Evolutionary conservation across 2,329 filamentous ascomycete species (phyloP).

Genomic region (Alternaria dauci): DNA sequence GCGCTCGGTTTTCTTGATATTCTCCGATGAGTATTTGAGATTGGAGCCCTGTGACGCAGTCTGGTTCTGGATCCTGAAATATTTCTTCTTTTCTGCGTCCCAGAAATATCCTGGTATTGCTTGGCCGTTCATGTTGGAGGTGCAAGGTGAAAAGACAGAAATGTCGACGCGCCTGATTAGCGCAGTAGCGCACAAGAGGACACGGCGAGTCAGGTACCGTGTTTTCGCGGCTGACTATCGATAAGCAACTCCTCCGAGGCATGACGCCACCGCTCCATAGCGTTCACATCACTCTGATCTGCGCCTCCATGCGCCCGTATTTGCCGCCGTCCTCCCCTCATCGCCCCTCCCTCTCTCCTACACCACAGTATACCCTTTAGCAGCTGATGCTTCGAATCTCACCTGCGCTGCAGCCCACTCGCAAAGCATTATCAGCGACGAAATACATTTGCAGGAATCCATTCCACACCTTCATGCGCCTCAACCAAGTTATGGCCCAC

Average conservation of each 20-base stretch:
- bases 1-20: slow-evolving; percentile 49
- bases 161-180: not conserved
- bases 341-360: not conserved
- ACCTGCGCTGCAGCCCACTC: slow-evolving; percentile 13
- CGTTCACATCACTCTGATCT: slow-evolving; percentile 27
- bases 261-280: slow-evolving; percentile 35
- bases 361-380: not conserved
- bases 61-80: slow-evolving; percentile 58
- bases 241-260: slow-evolving; percentile 25
- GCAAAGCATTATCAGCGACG: slow-evolving; percentile 6
- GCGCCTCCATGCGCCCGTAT: not conserved
- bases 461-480: slow-evolving; percentile 39
- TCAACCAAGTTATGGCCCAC: slow-evolving; percentile 57
- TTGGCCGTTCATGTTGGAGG: slow-evolving; percentile 47
- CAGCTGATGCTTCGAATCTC: slow-evolving; percentile 30
- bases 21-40: slow-evolving; percentile 53
- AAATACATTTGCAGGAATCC: slow-evolving; percentile 14
- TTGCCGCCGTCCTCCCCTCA: slow-evolving; percentile 22
- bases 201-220: slow-evolving; percentile 29
- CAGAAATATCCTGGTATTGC: slow-evolving; percentile 60
- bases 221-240: slow-evolving; percentile 23
- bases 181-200: not conserved
- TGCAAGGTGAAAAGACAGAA: not conserved
- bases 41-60: slow-evolving; percentile 41
- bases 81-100: slow-evolving; percentile 59